Base-by-base conservation (phyloP, 352 stramenopile genomes). In the Pythium dissotocum region DNA sequence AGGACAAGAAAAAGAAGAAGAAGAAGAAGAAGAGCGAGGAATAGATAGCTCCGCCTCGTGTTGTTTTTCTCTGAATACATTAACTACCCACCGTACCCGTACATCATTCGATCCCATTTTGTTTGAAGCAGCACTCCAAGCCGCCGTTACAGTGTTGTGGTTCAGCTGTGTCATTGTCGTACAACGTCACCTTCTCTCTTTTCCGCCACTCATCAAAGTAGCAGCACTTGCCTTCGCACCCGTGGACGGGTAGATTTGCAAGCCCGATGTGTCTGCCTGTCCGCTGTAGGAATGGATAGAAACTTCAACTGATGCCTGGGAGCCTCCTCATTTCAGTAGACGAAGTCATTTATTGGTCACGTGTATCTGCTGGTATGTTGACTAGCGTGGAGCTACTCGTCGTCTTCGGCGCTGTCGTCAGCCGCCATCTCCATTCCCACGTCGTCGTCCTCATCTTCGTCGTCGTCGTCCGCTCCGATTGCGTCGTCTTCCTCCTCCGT, bases 1-100 rank as follows among this genome's bases (percentile, higher is more conserved):
- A 66, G 70, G 76, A 80, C 35, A 83, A 80, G 70, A 77, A 80
- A 36, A 83, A 80, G 61, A 83, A 87, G 65, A 76, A 71, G 66
- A 77, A 80, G 61, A 83, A 87, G 65, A 76, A 71, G 66, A 77
- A 58, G 55, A 32, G 63, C 57, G 67, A 85, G 63, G 73, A 88
- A 82, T 84, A 85, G 79, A 85, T 76, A 70, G 61, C 35, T 57
- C 46, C 30, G n/a, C 57, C 21, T 63, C 12, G 65, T 56, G 26
- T 57, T 59, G 21, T 57, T 57, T 63, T 63, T 44, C 36, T 48
- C 42, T 54, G 38, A 71, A 66, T 73, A 69, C 67, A 73, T 73
- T 73, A 73, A 65, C 21, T 38, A 61, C 7, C 8, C 12, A 8
- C 30, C 35, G 26, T 49, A 44, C 14, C 13, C 24, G 46, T 51